A percentile compares a stretch with the other conserved stretches of the same genome.
These are phyloP conservation scores for Alternaria atra DNA, from an alignment of 2,329 filamentous ascomycete genomes.

Conservation along the genomic window DNA sequence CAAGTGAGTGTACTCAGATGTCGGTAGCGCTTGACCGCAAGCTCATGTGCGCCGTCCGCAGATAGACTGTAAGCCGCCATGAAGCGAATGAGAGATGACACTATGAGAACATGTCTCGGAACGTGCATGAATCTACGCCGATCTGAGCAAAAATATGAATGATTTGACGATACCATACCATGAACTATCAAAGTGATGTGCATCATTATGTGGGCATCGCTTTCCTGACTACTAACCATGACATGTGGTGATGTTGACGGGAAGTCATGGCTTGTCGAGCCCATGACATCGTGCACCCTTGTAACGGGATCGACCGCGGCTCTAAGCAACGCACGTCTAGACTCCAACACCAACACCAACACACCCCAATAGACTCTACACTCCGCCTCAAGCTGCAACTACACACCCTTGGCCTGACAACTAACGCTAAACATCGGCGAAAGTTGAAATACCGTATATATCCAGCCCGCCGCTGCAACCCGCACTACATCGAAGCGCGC, in stretches of 20 bases:
- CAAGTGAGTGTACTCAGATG: conserved; percentile 40
- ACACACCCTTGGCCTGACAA: background rate
- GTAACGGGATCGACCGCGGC: conserved; percentile 21
- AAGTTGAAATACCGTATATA: background rate
- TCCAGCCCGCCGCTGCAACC: background rate
- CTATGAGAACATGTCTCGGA: conserved; percentile 19
- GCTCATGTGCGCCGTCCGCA: conserved; percentile 17
- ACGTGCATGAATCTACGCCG: conserved; percentile 16
- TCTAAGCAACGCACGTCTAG: conserved; percentile 9
- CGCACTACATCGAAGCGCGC: background rate
- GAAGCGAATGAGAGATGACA: conserved; percentile 22
- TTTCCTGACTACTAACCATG: background rate
- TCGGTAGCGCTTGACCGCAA: background rate
- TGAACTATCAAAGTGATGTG: background rate
- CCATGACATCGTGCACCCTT: conserved; percentile 23
- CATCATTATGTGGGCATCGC: background rate
- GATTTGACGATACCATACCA: background rate
- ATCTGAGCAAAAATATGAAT: conserved; percentile 12
- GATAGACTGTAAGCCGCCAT: conserved; percentile 30
- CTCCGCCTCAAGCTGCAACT: background rate
- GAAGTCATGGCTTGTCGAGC: conserved; percentile 7
- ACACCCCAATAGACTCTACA: conserved; percentile 2
- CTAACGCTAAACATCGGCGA: background rate
- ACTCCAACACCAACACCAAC: conserved; percentile 11
- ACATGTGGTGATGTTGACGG: background rate